Evolutionary conservation across 2,329 filamentous ascomycete species (phyloP).

Genomic region (Emericellopsis cladophorae): DNA sequence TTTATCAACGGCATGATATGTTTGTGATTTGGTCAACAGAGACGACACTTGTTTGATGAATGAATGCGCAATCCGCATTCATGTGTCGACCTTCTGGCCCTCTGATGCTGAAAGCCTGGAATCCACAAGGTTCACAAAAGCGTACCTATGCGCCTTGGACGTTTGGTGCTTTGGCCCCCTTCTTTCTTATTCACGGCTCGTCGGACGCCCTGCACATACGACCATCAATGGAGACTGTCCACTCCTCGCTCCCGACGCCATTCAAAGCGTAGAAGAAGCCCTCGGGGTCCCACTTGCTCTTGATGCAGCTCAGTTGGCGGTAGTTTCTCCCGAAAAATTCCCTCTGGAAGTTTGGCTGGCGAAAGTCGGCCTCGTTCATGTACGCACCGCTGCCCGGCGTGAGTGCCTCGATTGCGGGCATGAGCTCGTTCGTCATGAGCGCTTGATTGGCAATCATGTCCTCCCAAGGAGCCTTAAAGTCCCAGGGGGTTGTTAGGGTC

Average conservation of each 20-base stretch:
- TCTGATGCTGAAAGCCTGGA: no score
- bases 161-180: no score
- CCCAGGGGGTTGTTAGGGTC: constrained; percentile 11
- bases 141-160: no score
- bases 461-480: constrained; percentile 10
- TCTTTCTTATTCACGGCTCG: no score
- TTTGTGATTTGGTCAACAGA: no score
- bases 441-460: constrained; percentile 16
- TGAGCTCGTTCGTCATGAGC: constrained; percentile 12
- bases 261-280: constrained; percentile 31
- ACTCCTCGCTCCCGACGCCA: constrained; percentile 38
- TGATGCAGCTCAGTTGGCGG: constrained; percentile 24
- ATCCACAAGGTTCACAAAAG: no score
- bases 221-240: constrained; percentile 24
- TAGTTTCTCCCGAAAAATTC: constrained; percentile 36
- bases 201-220: constrained; percentile 20
- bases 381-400: constrained; percentile 14
- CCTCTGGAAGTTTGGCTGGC: constrained; percentile 29
- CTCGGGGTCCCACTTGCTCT: constrained; percentile 31
- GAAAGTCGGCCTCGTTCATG: constrained; percentile 37
- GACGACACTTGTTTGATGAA: no score
- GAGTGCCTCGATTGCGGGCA: constrained; percentile 3
- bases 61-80: no score
- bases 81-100: no score
- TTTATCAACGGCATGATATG: no score